Base-by-base conservation (phyloP, 2,329 filamentous ascomycete species). In the Colletotrichum tofieldiae region DNA sequence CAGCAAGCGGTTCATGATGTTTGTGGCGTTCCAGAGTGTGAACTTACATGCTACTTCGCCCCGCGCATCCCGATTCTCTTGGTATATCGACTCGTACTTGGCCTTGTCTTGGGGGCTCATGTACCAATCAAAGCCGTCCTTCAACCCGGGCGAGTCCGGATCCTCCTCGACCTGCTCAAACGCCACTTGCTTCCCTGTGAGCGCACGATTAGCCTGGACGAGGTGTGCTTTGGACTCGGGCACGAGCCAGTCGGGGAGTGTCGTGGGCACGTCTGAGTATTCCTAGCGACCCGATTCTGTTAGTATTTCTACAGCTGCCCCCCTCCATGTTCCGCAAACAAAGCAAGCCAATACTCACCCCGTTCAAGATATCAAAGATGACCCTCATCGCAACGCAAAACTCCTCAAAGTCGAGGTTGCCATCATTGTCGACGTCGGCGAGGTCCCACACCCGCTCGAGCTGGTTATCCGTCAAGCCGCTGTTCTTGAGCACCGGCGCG, bases 121-220 rank as follows among this genome's bases (percentile, higher is more conserved):
- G 85, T 99, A 99, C 96, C 96, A 99, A 82, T 99, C 96, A 82
- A 99, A 99, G 16, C 96, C 96, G 82, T 98, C 95, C 81, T 97
- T 97, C 74, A 99, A 86, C 0, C 95, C 95, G 1, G 91, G 90
- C 5, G 92, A 91, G 77, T 98, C 95, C 75, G 92, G 90, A 72
- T 97, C 93, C 77, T 95, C 93, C 66, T 95, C 93, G 72, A 97
- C 91, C 74, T 91, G 89, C 82, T 98, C 95, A 81, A 98, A 98
- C 77, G 93, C 91, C 64, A 93, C 89, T 76, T 94, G 93, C 76
- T 92, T 92, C 74, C 93, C 93, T 18, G 92, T 93, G 74, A 99
- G 86, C 55, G 95, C 95, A 67, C 93, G 89, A 75, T 85, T 93
- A 20, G 95, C 95, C 78, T 96, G 94, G 43, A 98, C 94, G 51